Percentiles rank a stretch among this genome's conserved stretches.
Conservation (phyloP, 2,329 filamentous ascomycete genomes). For the Lasiodiplodia sp. region DNA sequence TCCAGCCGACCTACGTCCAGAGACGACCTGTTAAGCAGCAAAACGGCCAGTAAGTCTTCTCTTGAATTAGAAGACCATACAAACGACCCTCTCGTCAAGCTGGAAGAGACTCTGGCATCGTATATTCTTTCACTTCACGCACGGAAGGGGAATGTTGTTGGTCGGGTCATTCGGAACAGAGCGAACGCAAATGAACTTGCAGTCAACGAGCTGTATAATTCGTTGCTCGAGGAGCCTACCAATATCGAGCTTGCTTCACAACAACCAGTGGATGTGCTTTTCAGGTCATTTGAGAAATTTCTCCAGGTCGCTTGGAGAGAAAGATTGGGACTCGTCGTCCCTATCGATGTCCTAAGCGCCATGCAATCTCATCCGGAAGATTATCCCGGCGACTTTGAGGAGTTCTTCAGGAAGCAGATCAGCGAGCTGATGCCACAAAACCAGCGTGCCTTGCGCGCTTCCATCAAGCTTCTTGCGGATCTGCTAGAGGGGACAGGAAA, state of each 20-base stretch:
- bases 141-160: slow-evolving; percentile 86
- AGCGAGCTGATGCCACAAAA: slow-evolving; percentile 65
- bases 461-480: slow-evolving; percentile 86
- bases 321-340: slow-evolving; percentile 85
- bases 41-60: slow-evolving; percentile 6
- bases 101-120: slow-evolving; percentile 85
- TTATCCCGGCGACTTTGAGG: slow-evolving; percentile 74
- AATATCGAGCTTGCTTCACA: slow-evolving; percentile 79
- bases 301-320: slow-evolving; percentile 86
- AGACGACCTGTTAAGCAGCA: slow-evolving; percentile 16
- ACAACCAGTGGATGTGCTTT: slow-evolving; percentile 81
- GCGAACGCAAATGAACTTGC: slow-evolving; percentile 75
- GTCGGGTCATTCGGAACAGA: slow-evolving; percentile 75
- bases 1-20: slow-evolving; percentile 40
- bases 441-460: slow-evolving; percentile 78
- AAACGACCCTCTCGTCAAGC: slow-evolving; percentile 61
- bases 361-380: slow-evolving; percentile 70
- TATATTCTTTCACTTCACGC: slow-evolving; percentile 84
- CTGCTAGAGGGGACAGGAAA: slow-evolving; percentile 89
- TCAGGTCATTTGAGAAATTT: slow-evolving; percentile 94
- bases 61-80: slow-evolving; percentile 12
- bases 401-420: slow-evolving; percentile 62
- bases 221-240: slow-evolving; percentile 81
- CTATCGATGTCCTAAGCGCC: slow-evolving; percentile 71
- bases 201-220: slow-evolving; percentile 91